Percentiles rank a stretch among this genome's conserved stretches.
Conservation (phyloP, 768 basidiomycete genomes). For the Mycena polygramma region DNA sequence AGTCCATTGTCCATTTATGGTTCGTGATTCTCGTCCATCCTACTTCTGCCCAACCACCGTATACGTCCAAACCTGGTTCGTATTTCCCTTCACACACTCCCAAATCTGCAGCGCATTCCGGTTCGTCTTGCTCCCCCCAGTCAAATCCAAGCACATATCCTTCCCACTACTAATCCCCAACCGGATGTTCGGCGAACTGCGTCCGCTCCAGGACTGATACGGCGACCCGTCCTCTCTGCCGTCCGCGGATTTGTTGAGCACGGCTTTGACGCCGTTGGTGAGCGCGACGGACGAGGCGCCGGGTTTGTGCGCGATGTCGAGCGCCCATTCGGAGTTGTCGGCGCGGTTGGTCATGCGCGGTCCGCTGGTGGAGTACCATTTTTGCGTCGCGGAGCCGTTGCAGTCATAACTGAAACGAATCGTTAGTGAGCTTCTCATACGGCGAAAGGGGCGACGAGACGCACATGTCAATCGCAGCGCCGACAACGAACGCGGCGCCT, state of each 20-base stretch:
- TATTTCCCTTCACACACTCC: constrained; percentile 21
- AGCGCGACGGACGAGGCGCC: not conserved
- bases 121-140: constrained; percentile 13
- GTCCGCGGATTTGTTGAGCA: constrained; percentile 18
- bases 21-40: too few relatives aligned
- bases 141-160: constrained; percentile 25
- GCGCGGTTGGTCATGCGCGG: constrained; percentile 27
- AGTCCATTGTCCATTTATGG: too few relatives aligned
- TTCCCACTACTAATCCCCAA: constrained; percentile 10
- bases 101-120: constrained; percentile 28
- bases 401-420: constrained; percentile 16
- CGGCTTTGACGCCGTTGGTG: constrained; percentile 14
- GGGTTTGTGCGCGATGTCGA: constrained; percentile 23
- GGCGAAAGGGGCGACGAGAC: constrained; percentile 9
- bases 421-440: not conserved
- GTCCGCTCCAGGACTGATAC: constrained; percentile 19
- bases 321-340: constrained; percentile 30
- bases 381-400: constrained; percentile 26
- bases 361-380: constrained; percentile 24
- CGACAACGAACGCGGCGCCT: constrained; percentile 16
- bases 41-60: constrained; percentile 22
- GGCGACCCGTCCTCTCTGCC: constrained; percentile 24
- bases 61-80: constrained; percentile 27
- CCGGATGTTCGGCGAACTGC: constrained; percentile 10
- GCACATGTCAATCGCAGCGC: constrained; percentile 23